A percentile compares a stretch with the other conserved stretches of the same genome.
phyloP scores from a whole-genome alignment of 331 rosid genomes.

The Arachis monticola region DNA sequence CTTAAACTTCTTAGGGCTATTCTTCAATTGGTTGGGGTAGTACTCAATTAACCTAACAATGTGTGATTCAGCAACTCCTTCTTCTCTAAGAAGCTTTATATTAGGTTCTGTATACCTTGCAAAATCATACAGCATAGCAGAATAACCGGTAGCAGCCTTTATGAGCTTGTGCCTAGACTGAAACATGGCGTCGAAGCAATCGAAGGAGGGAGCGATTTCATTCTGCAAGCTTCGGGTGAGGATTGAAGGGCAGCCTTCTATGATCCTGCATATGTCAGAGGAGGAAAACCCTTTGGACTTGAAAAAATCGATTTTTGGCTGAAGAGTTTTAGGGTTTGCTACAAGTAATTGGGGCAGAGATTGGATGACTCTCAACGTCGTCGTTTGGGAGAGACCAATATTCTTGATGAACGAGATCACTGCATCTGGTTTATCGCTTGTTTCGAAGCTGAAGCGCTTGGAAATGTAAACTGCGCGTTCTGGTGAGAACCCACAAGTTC shows the following conservation, averaged over 20 bases:
- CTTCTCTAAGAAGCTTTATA: neutral
- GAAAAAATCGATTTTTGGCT: neutral
- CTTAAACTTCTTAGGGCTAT: neutral
- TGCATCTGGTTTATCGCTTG: neutral
- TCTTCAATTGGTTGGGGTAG: neutral
- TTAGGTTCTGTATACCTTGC: neutral
- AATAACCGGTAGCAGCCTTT: neutral
- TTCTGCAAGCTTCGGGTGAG: neutral
- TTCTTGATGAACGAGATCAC: neutral
- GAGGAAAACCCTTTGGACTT: slow-evolving; percentile 7
- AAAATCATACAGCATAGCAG: neutral
- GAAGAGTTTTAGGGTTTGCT: neutral
- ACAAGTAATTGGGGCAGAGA: no score
- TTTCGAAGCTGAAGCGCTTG: neutral
- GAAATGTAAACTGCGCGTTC: neutral
- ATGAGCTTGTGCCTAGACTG: neutral
- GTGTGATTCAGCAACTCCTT: neutral
- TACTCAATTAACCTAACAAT: neutral
- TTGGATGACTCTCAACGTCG: no score
- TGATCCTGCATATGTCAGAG: neutral
- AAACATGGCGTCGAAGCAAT: neutral
- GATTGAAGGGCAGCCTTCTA: neutral
- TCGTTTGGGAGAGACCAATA: neutral
- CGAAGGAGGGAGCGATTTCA: neutral
- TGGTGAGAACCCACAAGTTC: neutral